A percentile compares a stretch with the other conserved stretches of the same genome.
phyloP scores from a whole-genome alignment of 208 protist species.

The Leishmania guyanensis region DNA sequence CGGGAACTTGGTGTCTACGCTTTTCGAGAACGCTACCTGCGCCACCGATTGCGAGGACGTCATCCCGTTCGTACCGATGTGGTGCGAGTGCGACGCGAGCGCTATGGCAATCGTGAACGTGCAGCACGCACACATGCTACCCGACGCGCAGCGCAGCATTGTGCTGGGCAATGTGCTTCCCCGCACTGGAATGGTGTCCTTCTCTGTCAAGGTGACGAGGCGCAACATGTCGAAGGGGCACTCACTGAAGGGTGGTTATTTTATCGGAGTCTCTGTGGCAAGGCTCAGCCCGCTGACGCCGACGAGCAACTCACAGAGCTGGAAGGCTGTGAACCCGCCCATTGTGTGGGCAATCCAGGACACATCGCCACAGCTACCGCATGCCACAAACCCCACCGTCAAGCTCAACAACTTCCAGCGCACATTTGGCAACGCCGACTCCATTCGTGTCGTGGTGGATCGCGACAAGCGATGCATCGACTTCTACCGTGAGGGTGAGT shows the following conservation, averaged over 20 bases:
- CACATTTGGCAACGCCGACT: slow-evolving; percentile 85
- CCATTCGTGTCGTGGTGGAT: slow-evolving; percentile 79
- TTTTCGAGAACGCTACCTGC: slow-evolving; percentile 79
- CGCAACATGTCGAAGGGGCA: slow-evolving; percentile 81
- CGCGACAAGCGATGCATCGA: slow-evolving; percentile 72
- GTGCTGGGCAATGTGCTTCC: slow-evolving; percentile 83
- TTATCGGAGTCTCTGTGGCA: slow-evolving; percentile 78
- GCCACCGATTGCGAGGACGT: slow-evolving; percentile 34
- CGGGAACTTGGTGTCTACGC: slow-evolving; percentile 57
- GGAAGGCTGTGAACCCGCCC: slow-evolving; percentile 87
- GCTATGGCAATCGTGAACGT: slow-evolving; percentile 74
- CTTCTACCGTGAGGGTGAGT: slow-evolving; percentile 88
- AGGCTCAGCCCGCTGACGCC: slow-evolving; percentile 71
- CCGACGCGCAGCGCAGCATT: slow-evolving; percentile 83
- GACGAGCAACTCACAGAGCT: slow-evolving; percentile 84
- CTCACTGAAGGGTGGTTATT: slow-evolving; percentile 92
- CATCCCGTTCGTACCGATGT: slow-evolving; percentile 77
- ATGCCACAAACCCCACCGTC: slow-evolving; percentile 90
- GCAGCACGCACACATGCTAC: slow-evolving; percentile 79
- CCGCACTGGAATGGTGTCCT: slow-evolving; percentile 79
- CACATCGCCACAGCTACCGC: slow-evolving; percentile 85
- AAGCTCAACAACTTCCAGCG: slow-evolving; percentile 91
- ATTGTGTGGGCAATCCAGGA: slow-evolving; percentile 92
- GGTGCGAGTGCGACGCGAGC: slow-evolving; percentile 81
- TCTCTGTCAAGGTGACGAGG: slow-evolving; percentile 83